These are phyloP conservation scores for Suhomyces kunorum DNA, from an alignment of 1,139 yeast species.

Conservation along the genomic window DNA sequence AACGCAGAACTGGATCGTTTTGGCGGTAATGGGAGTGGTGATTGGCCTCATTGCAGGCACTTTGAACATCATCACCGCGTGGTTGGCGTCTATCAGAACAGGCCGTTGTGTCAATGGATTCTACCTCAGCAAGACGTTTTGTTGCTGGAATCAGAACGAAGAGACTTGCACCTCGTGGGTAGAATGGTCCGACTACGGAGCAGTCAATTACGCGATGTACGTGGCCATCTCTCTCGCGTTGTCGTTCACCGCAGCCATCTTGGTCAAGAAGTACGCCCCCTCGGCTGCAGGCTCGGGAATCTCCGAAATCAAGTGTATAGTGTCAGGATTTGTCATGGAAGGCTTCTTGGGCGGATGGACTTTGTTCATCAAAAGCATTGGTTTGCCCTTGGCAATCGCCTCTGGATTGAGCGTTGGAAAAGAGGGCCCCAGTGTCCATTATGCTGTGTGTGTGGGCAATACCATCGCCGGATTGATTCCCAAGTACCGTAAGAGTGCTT, in stretches of 20 bases:
- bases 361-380: conserved; percentile 69
- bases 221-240: conserved; percentile 60
- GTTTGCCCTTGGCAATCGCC: conserved; percentile 83
- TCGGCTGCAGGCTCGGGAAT: conserved; percentile 97
- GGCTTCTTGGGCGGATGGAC: conserved; percentile 80
- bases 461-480: conserved; percentile 57
- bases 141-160: conserved; percentile 71
- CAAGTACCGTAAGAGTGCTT: conserved; percentile 46
- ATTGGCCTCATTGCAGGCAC: conserved; percentile 85
- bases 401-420: conserved; percentile 81
- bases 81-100: conserved; percentile 73
- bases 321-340: conserved; percentile 82
- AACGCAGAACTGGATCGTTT: conserved; percentile 71
- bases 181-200: conserved; percentile 47
- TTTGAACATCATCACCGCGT: conserved; percentile 79
- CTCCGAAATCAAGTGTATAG: conserved; percentile 92
- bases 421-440: conserved; percentile 86
- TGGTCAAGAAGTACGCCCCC: conserved; percentile 77
- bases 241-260: conserved; percentile 62
- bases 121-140: conserved; percentile 71
- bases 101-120: conserved; percentile 77
- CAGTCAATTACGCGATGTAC: conserved; percentile 59
- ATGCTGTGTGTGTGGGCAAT: conserved; percentile 81
- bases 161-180: conserved; percentile 57
- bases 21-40: conserved; percentile 70